A percentile compares a stretch with the other conserved stretches of the same genome.
Conservation (phyloP, 1,139 yeast genomes). For the Yamadazyma blattariae region DNA sequence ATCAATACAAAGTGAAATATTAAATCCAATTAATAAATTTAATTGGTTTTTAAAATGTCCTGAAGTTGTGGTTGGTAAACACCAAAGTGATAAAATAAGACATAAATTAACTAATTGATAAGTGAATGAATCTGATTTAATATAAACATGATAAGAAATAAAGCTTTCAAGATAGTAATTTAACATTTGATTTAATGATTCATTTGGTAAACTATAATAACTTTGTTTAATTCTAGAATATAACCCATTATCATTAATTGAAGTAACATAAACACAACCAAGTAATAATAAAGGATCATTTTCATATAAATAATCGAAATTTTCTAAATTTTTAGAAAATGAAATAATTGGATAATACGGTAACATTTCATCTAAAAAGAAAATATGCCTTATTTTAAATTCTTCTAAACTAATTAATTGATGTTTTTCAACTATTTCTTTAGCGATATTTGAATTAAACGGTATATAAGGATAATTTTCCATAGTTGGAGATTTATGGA, state of each 20-base stretch:
- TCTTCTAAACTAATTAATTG: conserved; percentile 21
- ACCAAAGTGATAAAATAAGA: conserved; percentile 48
- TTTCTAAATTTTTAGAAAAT: conserved; percentile 29
- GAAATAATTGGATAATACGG: conserved; percentile 49
- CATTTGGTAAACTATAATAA: conserved; percentile 13
- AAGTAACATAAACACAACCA: conserved; percentile 49
- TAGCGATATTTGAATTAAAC: conserved; percentile 36
- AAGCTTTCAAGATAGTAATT: conserved; percentile 45
- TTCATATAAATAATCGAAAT: conserved; percentile 38
- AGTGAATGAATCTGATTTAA: conserved; percentile 41
- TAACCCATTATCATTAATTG: conserved; percentile 39
- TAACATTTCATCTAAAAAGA: conserved; percentile 37
- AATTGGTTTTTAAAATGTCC: conserved; percentile 54
- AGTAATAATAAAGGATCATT: conserved; percentile 43
- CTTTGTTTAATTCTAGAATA: conserved; percentile 12
- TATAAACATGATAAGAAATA: conserved; percentile 41
- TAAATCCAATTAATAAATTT: conserved; percentile 42
- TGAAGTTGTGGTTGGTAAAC: conserved; percentile 46
- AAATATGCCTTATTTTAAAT: conserved; percentile 29
- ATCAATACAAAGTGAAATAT: conserved; percentile 47
- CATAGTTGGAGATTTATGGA: conserved; percentile 14
- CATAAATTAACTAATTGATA: conserved; percentile 41
- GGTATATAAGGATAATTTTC: conserved; percentile 34
- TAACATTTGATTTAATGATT: conserved; percentile 36
- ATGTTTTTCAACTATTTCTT: conserved; percentile 31